Evolutionary conservation across 352 stramenopile species (phyloP).

Genomic region (Phytopythium chamaehyphon): DNA sequence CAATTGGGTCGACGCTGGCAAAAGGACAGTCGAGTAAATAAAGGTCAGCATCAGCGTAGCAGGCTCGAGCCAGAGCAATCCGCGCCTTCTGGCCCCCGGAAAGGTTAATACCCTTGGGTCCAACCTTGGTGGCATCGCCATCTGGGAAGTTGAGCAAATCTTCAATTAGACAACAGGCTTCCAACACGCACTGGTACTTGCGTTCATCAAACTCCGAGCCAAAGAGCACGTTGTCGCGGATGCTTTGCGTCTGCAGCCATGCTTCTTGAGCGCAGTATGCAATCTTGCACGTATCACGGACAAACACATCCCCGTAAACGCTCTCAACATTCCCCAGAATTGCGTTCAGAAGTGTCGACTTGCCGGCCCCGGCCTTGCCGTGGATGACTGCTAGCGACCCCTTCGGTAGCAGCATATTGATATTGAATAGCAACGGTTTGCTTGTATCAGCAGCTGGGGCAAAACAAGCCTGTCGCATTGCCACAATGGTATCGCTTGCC

Average conservation of each 20-base stretch:
- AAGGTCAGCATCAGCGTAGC: conserved; percentile 51
- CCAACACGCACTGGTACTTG: conserved; percentile 63
- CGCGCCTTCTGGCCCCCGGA: conserved; percentile 53
- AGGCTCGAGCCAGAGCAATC: conserved; percentile 50
- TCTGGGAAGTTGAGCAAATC: conserved; percentile 40
- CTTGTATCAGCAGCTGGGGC: conserved; percentile 17
- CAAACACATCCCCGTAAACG: conserved; percentile 26
- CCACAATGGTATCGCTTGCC: conserved; percentile 21
- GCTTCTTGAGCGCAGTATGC: conserved; percentile 90
- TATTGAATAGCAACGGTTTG: conserved; percentile 47
- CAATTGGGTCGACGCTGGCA: conserved; percentile 50
- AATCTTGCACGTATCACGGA: conserved; percentile 32
- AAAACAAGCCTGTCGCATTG: conserved; percentile 43
- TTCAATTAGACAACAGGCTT: conserved; percentile 47
- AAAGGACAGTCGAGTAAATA: conserved; percentile 50
- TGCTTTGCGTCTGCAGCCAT: conserved; percentile 95
- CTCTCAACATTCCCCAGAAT: conserved; percentile 47
- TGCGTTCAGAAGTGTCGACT: conserved; percentile 51
- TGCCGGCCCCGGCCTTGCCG: conserved; percentile 57
- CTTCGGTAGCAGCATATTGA: conserved; percentile 37
- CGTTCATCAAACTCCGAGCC: conserved; percentile 63
- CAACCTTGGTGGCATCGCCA: conserved; percentile 49
- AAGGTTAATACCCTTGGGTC: conserved; percentile 50
- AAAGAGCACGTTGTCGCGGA: conserved; percentile 98
- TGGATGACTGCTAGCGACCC: conserved; percentile 56